Conservation (phyloP, 2,329 filamentous ascomycete genomes). For the Diaporthe australafricana region DNA sequence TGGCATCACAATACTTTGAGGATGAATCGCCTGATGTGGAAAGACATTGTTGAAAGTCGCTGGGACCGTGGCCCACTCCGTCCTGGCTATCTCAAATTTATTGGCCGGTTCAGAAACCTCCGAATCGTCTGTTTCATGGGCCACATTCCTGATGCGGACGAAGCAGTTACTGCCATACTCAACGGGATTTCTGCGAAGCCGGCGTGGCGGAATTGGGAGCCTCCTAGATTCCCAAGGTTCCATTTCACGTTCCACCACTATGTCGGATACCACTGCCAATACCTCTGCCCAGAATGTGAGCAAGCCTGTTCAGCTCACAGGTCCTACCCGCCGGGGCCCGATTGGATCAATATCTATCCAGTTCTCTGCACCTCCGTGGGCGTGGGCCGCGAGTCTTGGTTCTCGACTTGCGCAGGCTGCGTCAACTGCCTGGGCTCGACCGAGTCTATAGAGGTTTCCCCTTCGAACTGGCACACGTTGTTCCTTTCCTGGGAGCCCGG, state of each 20-base stretch:
- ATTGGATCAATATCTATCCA: neutral
- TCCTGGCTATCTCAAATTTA: slow-evolving; percentile 15
- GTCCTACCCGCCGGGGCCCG: no score
- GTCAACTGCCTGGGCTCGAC: slow-evolving; percentile 11
- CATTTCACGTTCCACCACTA: slow-evolving; percentile 4
- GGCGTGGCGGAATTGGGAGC: neutral
- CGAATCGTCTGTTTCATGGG: slow-evolving; percentile 3
- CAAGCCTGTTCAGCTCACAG: neutral
- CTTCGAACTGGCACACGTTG: neutral
- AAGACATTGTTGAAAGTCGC: neutral
- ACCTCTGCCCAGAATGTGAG: neutral
- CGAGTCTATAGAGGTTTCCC: neutral
- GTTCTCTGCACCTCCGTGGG: neutral
- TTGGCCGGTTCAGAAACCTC: slow-evolving; percentile 7
- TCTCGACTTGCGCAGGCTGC: slow-evolving; percentile 4
- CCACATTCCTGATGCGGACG: neutral
- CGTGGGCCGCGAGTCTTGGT: slow-evolving; percentile 6
- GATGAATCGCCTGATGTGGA: neutral
- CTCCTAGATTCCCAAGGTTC: neutral
- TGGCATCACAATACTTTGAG: neutral
- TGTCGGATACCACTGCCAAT: slow-evolving; percentile 8
- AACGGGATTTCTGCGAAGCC: slow-evolving; percentile 8
- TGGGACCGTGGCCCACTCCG: neutral
- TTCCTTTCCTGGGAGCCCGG: neutral
- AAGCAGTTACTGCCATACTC: neutral